Evolutionary conservation across 805 yeast species (phyloP).

Genomic region (Maudiozyma saulgeensis): DNA sequence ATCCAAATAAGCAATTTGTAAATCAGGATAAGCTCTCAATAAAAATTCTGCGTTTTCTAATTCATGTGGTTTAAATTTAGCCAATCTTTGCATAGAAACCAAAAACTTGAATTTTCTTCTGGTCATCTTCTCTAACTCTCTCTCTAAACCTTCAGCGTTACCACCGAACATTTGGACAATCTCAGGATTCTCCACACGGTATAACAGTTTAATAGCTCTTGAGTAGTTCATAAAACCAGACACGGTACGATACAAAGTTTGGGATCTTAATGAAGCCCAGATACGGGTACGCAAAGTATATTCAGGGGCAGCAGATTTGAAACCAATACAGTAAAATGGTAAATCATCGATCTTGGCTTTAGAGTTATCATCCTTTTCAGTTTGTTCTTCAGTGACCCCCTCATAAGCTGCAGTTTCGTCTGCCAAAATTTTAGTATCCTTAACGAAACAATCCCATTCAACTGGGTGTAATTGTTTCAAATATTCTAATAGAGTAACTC

Average conservation of each 20-base stretch:
- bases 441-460: constrained; percentile 96
- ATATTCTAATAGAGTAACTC: constrained; percentile 88
- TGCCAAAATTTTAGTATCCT: constrained; percentile 89
- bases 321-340: constrained; percentile 93
- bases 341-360: constrained; percentile 79
- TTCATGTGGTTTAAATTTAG: constrained; percentile 63
- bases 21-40: constrained; percentile 73
- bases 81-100: constrained; percentile 79
- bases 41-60: constrained; percentile 71
- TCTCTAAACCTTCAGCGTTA: constrained; percentile 89
- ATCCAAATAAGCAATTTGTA: constrained; percentile 86
- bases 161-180: constrained; percentile 97
- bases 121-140: constrained; percentile 86
- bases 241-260: constrained; percentile 91
- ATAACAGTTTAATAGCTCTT: constrained; percentile 85
- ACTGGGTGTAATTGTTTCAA: constrained; percentile 90
- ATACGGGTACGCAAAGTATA: constrained; percentile 92
- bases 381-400: constrained; percentile 31
- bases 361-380: constrained; percentile 54
- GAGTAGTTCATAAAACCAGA: constrained; percentile 98
- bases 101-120: constrained; percentile 71
- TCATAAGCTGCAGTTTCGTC: constrained; percentile 80
- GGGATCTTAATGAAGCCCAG: constrained; percentile 97
- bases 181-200: constrained; percentile 91
- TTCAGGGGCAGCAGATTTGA: constrained; percentile 95